Base-by-base conservation (phyloP, 2,329 filamentous ascomycete species). In the Pyricularia sp. region DNA sequence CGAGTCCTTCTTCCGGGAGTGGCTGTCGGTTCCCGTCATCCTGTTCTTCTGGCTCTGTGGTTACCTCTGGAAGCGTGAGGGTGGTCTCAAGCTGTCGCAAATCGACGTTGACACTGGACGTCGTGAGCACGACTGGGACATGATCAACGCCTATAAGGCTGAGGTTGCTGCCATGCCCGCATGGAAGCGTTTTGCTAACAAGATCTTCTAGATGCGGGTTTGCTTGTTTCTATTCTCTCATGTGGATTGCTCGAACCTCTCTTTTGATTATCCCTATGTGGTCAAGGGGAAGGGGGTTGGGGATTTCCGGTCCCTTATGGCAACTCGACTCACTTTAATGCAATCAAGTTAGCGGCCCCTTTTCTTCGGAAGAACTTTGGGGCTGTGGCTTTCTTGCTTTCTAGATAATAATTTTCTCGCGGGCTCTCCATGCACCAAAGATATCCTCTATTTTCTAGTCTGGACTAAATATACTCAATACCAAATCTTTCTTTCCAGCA, bases 81-180 rank as follows among this genome's bases (percentile, higher is more conserved):
- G 84, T 23, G 91, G 86, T 86, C 80, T 89, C 68, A 82, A 76
- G 28, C 76, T 86, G 2, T 78, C 81, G 31, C 79, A 91, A 72
- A 90, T 92, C 69, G 89, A 92, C 72, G 83, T 92, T 68, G 88
- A 92, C 74, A 84, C 83, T 31, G 89, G 88, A 71, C 84, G 88
- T 58, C 83, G 88, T 70, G 84, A 87, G 77, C 82, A 90, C 67
- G 85, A 91, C 75, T 90, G 86, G 86, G 87, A 89, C 12, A 79
- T 80, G 59, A 88, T 90, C 78, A 84, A 89, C 55, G 78, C 81
- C 65, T 84, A 86, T 75, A 78, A 85, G 73, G 65, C 64, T n/a
- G n/a, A 66, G 36, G 20, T 73, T 1, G 72, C 72, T 11, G 6
- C 64, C 25, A 72, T 73, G 72, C 69, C 71, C 7, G 33, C 71